Conservation (phyloP, 2,329 filamentous ascomycete genomes). For the Exophiala oligosperma region DNA sequence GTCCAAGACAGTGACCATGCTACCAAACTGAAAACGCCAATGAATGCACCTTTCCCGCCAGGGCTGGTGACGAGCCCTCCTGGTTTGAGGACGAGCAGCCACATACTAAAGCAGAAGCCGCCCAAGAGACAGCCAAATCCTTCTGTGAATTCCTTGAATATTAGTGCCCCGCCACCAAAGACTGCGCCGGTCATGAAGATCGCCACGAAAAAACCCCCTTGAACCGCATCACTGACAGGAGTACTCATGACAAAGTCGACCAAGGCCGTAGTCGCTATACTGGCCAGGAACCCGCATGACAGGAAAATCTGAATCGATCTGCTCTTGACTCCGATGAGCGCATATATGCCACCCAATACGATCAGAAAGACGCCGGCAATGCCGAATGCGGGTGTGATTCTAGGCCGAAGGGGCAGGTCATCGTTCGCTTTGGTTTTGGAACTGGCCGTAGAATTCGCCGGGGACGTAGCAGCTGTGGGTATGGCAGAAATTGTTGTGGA, state of each 20-base stretch:
- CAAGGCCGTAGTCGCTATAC: conserved; percentile 73
- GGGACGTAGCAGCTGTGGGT: conserved; percentile 18
- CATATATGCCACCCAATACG: conserved; percentile 67
- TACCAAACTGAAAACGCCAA: conserved; percentile 67
- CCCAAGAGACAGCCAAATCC: conserved; percentile 85
- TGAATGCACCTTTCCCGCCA: conserved; percentile 70
- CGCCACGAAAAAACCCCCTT: conserved; percentile 85
- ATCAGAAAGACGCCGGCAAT: conserved; percentile 78
- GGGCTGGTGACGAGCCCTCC: conserved; percentile 70
- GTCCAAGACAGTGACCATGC: conserved; percentile 76
- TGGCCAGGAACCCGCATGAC: conserved; percentile 71
- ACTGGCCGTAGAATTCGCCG: conserved; percentile 11
- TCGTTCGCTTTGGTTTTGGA: conserved; percentile 7
- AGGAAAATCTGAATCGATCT: conserved; percentile 76
- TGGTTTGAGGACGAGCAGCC: conserved; percentile 75
- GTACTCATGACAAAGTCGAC: conserved; percentile 86
- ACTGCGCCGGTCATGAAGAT: conserved; percentile 70
- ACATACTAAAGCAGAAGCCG: conserved; percentile 85
- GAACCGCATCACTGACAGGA: conserved; percentile 71
- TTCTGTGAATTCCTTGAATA: conserved; percentile 82
- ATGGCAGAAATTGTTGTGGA: conserved; percentile 14
- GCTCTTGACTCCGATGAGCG: conserved; percentile 80
- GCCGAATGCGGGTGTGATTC: conserved; percentile 76
- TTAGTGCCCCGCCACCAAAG: conserved; percentile 70
- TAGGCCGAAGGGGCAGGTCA: conserved; percentile 68